Evolutionary conservation across 176 grass and related monocot genomes (phyloP).

Genomic region (Alopecurus myosuroides): DNA sequence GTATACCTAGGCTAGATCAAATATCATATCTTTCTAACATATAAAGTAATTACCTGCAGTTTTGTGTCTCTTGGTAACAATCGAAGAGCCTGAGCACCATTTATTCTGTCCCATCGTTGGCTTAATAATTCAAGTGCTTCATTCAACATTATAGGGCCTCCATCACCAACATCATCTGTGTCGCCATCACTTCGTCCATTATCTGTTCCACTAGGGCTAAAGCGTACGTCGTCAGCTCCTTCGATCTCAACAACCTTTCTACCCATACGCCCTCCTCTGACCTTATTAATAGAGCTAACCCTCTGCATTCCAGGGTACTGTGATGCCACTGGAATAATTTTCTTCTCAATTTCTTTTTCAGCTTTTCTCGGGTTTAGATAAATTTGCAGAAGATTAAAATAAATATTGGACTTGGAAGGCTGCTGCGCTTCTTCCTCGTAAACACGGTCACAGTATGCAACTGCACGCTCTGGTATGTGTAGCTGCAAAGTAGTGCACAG

Average conservation of each 20-base stretch:
- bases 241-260: constrained; percentile 95
- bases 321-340: constrained; percentile 56
- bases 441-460: constrained; percentile 95
- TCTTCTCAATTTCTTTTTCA: constrained; percentile 70
- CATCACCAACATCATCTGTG: constrained; percentile 73
- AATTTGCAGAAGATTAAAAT: constrained; percentile 94
- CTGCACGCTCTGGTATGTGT: constrained; percentile 65
- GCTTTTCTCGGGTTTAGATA: constrained; percentile 85
- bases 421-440: constrained; percentile 65
- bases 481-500: constrained; percentile 51
- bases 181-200: constrained; percentile 95
- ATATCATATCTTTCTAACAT: constrained; percentile 10
- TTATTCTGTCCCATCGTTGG: constrained; percentile 96
- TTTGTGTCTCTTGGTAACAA: constrained; percentile 95
- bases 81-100: constrained; percentile 93
- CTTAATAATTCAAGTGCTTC: constrained; percentile 90
- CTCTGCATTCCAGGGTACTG: constrained; percentile 61
- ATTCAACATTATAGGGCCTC: constrained; percentile 88
- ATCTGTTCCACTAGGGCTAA: constrained; percentile 76
- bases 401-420: constrained; percentile 89
- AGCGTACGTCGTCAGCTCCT: constrained; percentile 62
- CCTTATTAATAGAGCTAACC: constrained; percentile 35
- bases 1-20: constrained; percentile 10
- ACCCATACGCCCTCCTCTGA: constrained; percentile 54
- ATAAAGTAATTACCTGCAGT: constrained; percentile 61